Base-by-base conservation (phyloP, 75 land plant genomes). In the Adiantum capillusveneris region DNA sequence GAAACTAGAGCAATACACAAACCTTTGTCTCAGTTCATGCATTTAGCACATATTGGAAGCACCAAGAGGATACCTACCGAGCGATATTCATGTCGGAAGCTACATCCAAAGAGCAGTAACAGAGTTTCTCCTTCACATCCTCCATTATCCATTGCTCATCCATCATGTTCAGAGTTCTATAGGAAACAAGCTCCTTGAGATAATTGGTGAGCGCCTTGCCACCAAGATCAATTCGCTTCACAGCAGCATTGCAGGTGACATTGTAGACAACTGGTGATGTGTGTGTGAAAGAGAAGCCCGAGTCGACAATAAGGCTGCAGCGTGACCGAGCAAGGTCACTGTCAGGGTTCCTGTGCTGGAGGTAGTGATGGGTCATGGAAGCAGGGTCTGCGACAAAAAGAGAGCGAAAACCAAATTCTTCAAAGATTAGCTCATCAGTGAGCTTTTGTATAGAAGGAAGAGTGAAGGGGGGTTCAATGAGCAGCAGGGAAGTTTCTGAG, bases 151-250 rank as follows among this genome's bases (percentile, higher is more conserved):
- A 72, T 17, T 91, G 90, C 69, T 94, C 91, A 36, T 94, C 98
- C 96, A 89, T 89, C 20, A 94, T 78, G 56, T 94, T 89, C 39
- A 88, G 41, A 6, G 88, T 62, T 14, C 98, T 67, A 62, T 89
- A 94, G 0, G 91, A 86, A 19, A 94, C 88, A 39, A 94, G 57
- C 79, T 94, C 98, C 84, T 94, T 94, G 44, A 94, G 64, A 34
- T 86, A 89, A 53, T 94, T 94, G 0, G 98, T 94, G 56, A 94
- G 79, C 6, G 96, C 96, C 70, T 94, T 94, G 16, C 98, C 98
- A 1, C 98, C 98, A 3, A 94, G 71, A 36, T 94, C 96, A 16
- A 94, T 68, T 64, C 98, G 63, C 69, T 80, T 86, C 18, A 76
- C 96, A 19, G 73, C 96, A 45, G 82, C 76, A 53, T 83, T 86